Evolutionary conservation across 495 filamentous ascomycete species (phyloP).

Genomic region (Talaromyces ruber): DNA sequence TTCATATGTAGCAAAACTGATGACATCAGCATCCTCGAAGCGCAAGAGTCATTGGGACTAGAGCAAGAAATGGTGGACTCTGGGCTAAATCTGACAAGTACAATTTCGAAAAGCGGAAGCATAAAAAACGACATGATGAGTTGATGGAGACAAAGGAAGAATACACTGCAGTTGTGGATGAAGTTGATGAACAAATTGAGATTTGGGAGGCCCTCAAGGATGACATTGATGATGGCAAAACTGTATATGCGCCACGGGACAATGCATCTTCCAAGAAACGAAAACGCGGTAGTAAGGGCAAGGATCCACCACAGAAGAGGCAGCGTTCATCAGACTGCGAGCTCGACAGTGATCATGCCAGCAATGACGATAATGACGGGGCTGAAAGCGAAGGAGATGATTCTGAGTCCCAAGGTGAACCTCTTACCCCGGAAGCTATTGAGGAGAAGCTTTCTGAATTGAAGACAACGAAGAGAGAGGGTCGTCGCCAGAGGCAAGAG

Average conservation of each 20-base stretch:
- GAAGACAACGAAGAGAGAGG: slow-evolving; percentile 25
- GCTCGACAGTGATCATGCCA: slow-evolving; percentile 15
- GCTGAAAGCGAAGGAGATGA: slow-evolving; percentile 9
- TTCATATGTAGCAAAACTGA: slow-evolving; percentile 67
- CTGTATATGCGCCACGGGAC: slow-evolving; percentile 36
- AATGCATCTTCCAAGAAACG: slow-evolving; percentile 19
- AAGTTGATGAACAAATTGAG: slow-evolving; percentile 29
- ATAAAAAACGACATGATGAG: slow-evolving; percentile 23
- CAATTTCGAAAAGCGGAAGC: slow-evolving; percentile 21
- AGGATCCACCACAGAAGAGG: slow-evolving; percentile 11
- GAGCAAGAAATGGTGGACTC: slow-evolving; percentile 25
- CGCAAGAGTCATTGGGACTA: slow-evolving; percentile 34
- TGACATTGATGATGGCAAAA: slow-evolving; percentile 35
- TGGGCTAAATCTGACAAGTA: slow-evolving; percentile 23
- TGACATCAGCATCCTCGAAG: slow-evolving; percentile 49
- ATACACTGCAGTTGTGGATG: slow-evolving; percentile 20
- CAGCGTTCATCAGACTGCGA: slow-evolving; percentile 10
- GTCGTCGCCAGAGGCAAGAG: slow-evolving; percentile 18
- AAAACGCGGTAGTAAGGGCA: slow-evolving; percentile 28
- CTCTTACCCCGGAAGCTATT: slow-evolving; percentile 28
- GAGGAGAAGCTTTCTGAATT: slow-evolving; percentile 25
- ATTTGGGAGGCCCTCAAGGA: slow-evolving; percentile 39
- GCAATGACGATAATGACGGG: slow-evolving; percentile 7
- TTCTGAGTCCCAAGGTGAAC: slow-evolving; percentile 8
- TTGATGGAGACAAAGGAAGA: slow-evolving; percentile 24